A percentile compares a stretch with the other conserved stretches of the same genome.
phyloP scores from a whole-genome alignment of 805 yeast species.

The Ogataea pilisensis region DNA sequence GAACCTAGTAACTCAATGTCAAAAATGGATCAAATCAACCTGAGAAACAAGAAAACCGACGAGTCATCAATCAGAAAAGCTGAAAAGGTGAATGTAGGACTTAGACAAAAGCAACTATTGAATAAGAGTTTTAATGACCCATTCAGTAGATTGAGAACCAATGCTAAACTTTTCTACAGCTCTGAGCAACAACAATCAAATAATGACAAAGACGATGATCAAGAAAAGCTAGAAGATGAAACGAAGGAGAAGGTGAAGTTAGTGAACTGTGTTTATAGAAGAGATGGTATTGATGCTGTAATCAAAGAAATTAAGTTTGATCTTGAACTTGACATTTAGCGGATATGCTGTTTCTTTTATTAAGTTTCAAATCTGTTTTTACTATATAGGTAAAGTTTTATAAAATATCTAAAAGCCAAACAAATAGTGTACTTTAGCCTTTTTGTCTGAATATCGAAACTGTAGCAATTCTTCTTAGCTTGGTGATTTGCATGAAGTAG shows the following conservation, averaged over 20 bases:
- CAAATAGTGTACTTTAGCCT: too few relatives aligned
- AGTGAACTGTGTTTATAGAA: constrained; percentile 29
- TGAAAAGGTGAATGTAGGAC: constrained; percentile 60
- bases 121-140: constrained; percentile 58
- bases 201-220: constrained; percentile 46
- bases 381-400: too few relatives aligned
- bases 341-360: not conserved
- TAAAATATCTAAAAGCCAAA: too few relatives aligned
- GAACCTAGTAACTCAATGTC: constrained; percentile 33
- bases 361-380: too few relatives aligned
- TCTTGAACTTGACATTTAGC: constrained; percentile 20
- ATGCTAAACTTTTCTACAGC: constrained; percentile 75
- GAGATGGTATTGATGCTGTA: constrained; percentile 30
- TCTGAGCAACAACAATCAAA: constrained; percentile 49
- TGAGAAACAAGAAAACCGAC: constrained; percentile 80
- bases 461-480: too few relatives aligned
- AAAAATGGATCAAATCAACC: constrained; percentile 68
- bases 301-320: constrained; percentile 28
- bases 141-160: constrained; percentile 83
- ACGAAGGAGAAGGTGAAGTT: constrained; percentile 37
- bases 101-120: constrained; percentile 42
- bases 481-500: too few relatives aligned
- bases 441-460: not conserved
- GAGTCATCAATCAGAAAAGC: constrained; percentile 74
- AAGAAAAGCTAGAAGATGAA: constrained; percentile 34